Evolutionary conservation across 495 filamentous ascomycete genomes (phyloP).

Genomic region (Lentithecium fluviatile): DNA sequence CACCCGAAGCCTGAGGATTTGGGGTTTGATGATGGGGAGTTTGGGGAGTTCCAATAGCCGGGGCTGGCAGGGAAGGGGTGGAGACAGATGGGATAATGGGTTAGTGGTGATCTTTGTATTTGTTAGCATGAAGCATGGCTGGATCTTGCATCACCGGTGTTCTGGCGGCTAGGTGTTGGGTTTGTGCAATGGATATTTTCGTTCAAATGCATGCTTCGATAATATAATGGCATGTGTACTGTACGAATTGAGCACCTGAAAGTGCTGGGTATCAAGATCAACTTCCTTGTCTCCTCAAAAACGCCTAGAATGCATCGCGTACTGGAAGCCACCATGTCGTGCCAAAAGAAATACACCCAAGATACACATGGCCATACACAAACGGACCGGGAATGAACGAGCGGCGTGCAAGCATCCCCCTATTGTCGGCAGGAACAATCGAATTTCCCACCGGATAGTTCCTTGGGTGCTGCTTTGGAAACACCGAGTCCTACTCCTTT

Average conservation of each 20-base stretch:
- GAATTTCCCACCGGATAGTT: background rate
- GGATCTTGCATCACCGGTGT: conserved; percentile 18
- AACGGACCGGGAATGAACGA: too few relatives aligned
- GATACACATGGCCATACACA: too few relatives aligned
- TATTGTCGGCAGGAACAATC: background rate
- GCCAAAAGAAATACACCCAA: too few relatives aligned
- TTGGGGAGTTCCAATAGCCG: conserved; percentile 55
- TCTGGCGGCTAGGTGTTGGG: background rate
- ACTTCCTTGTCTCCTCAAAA: background rate
- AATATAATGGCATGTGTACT: too few relatives aligned
- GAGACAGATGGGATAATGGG: background rate
- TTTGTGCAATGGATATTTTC: background rate
- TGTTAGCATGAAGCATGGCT: conserved; percentile 22
- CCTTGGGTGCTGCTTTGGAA: background rate
- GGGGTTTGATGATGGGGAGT: conserved; percentile 54
- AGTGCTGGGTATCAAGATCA: background rate
- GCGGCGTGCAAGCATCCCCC: background rate
- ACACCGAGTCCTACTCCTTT: conserved; percentile 12
- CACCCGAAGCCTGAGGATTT: conserved; percentile 41
- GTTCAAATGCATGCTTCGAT: background rate
- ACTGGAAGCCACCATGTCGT: too few relatives aligned
- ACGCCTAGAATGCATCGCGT: too few relatives aligned
- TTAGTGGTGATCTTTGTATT: background rate
- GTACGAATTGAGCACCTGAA: background rate
- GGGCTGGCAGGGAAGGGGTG: background rate